Conservation (phyloP, 1,284 basidiomycete genomes). For the Ceratobasidium sp. region DNA sequence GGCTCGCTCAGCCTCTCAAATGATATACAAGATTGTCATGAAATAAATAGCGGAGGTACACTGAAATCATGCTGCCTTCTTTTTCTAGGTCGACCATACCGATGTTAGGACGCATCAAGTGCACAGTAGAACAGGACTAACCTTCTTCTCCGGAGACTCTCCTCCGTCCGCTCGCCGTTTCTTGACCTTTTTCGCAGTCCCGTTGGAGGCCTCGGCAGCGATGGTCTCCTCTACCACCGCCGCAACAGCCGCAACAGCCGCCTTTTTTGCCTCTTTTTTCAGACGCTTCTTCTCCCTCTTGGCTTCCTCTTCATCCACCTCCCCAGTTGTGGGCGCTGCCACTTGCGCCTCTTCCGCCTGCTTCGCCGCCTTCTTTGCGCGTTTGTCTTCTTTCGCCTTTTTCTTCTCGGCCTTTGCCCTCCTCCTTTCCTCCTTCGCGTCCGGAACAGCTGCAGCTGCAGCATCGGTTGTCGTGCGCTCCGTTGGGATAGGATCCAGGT, state of each 20-base stretch:
- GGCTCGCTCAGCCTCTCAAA: background rate
- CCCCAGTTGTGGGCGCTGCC: slow-evolving; percentile 58
- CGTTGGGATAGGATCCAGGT: slow-evolving; percentile 32
- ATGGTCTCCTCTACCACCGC: slow-evolving; percentile 55
- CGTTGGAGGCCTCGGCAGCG: slow-evolving; percentile 64
- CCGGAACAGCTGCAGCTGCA: slow-evolving; percentile 71
- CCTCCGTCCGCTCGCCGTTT: slow-evolving; percentile 47
- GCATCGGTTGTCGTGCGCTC: slow-evolving; percentile 77
- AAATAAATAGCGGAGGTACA: slow-evolving; percentile 25
- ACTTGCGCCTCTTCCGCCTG: slow-evolving; percentile 52
- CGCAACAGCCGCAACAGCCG: slow-evolving; percentile 58
- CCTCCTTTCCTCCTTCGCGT: slow-evolving; percentile 82
- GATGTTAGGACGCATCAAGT: background rate
- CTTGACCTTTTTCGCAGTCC: slow-evolving; percentile 65
- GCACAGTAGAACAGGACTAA: background rate
- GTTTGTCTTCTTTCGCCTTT: slow-evolving; percentile 66
- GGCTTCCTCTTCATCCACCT: slow-evolving; percentile 54
- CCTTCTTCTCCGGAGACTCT: slow-evolving; percentile 43
- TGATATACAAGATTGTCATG: slow-evolving; percentile 22
- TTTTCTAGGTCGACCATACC: slow-evolving; percentile 5
- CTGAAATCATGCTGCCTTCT: slow-evolving; percentile 25
- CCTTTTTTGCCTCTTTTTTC: slow-evolving; percentile 63
- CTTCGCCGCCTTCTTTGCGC: slow-evolving; percentile 68
- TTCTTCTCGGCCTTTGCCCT: slow-evolving; percentile 78
- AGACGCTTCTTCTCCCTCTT: slow-evolving; percentile 46